Evolutionary conservation across 768 basidiomycete species (phyloP).

Genomic region (Russula virescens): DNA sequence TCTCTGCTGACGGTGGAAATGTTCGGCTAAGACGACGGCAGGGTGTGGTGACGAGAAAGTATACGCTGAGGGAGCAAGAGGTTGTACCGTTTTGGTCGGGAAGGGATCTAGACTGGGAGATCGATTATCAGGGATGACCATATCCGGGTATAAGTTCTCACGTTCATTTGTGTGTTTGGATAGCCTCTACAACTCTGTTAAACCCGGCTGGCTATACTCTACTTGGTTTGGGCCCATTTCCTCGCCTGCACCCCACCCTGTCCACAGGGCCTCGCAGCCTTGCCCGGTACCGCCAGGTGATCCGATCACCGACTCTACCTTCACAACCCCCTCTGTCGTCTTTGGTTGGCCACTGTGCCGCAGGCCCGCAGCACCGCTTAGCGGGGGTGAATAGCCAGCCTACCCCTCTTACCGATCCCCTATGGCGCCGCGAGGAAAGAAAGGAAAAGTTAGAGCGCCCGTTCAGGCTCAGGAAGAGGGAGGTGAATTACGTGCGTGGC

Average conservation of each 20-base stretch:
- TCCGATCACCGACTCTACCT: neutral
- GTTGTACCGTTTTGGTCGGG: slow-evolving; percentile 89
- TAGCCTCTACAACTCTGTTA: neutral
- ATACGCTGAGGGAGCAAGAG: slow-evolving; percentile 41
- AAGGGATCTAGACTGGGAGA: slow-evolving; percentile 68
- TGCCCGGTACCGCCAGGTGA: neutral
- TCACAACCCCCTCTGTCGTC: neutral
- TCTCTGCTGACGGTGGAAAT: slow-evolving; percentile 30
- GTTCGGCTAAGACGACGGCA: slow-evolving; percentile 43
- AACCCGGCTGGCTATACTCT: neutral
- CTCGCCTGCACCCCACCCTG: neutral
- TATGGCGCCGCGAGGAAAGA: slow-evolving; percentile 19
- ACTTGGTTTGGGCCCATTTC: slow-evolving; percentile 6
- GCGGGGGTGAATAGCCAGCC: slow-evolving; percentile 1
- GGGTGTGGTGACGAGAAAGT: slow-evolving; percentile 43
- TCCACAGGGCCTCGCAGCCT: neutral
- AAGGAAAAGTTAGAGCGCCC: slow-evolving; percentile 21
- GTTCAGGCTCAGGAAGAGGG: slow-evolving; percentile 12
- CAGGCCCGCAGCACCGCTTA: neutral
- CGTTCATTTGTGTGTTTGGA: slow-evolving; percentile 5
- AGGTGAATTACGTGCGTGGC: slow-evolving; percentile 15
- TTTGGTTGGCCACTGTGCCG: neutral
- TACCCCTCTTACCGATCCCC: neutral
- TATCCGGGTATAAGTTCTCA: slow-evolving; percentile 15
- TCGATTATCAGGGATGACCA: slow-evolving; percentile 8